phyloP scores from a whole-genome alignment of 2,329 filamentous ascomycete genomes.

The Alternaria panax region DNA sequence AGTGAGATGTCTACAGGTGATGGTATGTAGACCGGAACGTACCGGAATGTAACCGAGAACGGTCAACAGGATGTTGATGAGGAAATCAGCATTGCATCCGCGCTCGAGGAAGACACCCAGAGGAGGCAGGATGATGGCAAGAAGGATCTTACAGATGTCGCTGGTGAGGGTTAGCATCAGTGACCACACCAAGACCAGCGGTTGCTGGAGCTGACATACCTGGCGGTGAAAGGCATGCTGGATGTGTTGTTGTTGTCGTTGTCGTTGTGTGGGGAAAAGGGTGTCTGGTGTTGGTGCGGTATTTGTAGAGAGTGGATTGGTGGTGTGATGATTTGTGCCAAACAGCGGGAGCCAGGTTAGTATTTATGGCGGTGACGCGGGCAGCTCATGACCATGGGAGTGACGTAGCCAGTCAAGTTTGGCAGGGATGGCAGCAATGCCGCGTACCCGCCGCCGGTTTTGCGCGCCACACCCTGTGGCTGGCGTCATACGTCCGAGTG shows the following conservation, averaged over 20 bases:
- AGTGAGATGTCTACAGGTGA: slow-evolving; percentile 9
- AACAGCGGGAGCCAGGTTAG: slow-evolving; percentile 18
- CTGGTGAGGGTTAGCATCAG: slow-evolving; percentile 51
- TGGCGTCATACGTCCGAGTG: slow-evolving; percentile 12
- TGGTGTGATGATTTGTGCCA: slow-evolving; percentile 13
- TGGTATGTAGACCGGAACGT: slow-evolving; percentile 17
- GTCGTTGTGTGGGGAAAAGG: not conserved
- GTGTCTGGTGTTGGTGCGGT: slow-evolving; percentile 1
- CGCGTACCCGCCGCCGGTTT: slow-evolving; percentile 21
- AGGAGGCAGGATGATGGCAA: slow-evolving; percentile 89
- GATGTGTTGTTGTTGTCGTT: slow-evolving; percentile 19
- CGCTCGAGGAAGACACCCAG: slow-evolving; percentile 94
- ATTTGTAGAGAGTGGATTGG: slow-evolving; percentile 7
- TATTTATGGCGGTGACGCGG: slow-evolving; percentile 38
- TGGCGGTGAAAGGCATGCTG: slow-evolving; percentile 68
- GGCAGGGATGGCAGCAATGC: slow-evolving; percentile 13
- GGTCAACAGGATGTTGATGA: slow-evolving; percentile 93
- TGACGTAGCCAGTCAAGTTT: slow-evolving; percentile 22
- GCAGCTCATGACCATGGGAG: slow-evolving; percentile 27
- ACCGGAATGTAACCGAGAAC: slow-evolving; percentile 66
- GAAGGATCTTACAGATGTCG: slow-evolving; percentile 82
- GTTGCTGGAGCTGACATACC: slow-evolving; percentile 49
- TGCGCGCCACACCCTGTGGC: slow-evolving; percentile 22
- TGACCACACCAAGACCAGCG: not conserved
- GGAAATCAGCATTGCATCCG: slow-evolving; percentile 83